Evolutionary conservation across 1,284 basidiomycete genomes (phyloP).

Genomic region (Trichosporon sp.): DNA sequence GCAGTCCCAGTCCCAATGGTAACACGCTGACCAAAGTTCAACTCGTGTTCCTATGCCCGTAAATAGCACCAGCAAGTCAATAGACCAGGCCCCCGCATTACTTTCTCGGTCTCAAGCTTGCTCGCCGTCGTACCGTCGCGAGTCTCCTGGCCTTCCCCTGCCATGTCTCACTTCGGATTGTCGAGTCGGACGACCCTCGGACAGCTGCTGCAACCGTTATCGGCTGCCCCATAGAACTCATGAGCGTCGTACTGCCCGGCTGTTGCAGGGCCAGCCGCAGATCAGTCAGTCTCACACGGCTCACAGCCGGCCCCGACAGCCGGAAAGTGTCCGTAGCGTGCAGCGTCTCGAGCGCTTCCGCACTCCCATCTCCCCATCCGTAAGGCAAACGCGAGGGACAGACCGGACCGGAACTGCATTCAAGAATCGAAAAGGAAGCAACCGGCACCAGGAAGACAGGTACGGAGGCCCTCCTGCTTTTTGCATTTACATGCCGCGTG

Average conservation of each 20-base stretch:
- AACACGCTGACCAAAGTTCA: constrained; percentile 7
- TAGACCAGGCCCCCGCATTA: background rate
- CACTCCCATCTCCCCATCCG: no score
- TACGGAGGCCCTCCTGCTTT: background rate
- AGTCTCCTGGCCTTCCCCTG: background rate
- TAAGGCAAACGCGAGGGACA: background rate
- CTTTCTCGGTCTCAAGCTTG: background rate
- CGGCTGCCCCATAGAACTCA: background rate
- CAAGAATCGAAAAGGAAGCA: background rate
- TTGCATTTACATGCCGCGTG: background rate
- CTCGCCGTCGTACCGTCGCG: background rate
- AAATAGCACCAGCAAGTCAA: background rate
- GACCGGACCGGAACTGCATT: background rate
- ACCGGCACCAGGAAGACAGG: background rate
- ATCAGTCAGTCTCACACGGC: background rate
- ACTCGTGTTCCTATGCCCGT: background rate
- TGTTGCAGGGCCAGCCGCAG: background rate
- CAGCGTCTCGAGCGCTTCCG: background rate
- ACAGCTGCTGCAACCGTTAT: background rate
- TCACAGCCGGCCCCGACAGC: no score
- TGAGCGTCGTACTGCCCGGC: background rate
- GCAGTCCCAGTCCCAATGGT: background rate
- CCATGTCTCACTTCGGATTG: background rate
- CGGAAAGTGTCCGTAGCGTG: background rate
- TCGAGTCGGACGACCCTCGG: background rate